Conservation (phyloP, 1,284 basidiomycete species). For the Apiotrichum sp. region DNA sequence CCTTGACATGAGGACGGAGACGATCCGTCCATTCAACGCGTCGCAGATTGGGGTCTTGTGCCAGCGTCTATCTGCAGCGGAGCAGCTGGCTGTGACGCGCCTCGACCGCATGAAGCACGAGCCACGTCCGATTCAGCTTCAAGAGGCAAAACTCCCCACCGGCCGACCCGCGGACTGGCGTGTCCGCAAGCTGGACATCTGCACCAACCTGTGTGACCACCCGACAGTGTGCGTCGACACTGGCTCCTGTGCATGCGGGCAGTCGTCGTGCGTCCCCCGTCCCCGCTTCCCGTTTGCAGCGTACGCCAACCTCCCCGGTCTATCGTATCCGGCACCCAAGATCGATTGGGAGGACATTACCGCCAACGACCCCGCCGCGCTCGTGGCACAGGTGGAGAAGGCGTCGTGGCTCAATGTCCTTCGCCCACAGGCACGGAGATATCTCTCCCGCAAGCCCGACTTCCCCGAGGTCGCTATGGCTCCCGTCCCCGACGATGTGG, state of each 20-base stretch:
- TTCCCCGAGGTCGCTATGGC: slow-evolving; percentile 25
- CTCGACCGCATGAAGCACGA: slow-evolving; percentile 12
- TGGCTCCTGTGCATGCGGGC: slow-evolving; percentile 30
- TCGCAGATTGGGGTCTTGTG: slow-evolving; percentile 21
- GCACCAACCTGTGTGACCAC: slow-evolving; percentile 35
- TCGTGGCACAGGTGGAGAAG: slow-evolving; percentile 18
- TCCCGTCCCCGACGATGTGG: slow-evolving; percentile 17
- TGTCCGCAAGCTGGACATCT: slow-evolving; percentile 15
- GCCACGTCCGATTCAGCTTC: slow-evolving; percentile 10
- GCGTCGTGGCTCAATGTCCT: slow-evolving; percentile 35
- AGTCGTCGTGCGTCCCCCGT: slow-evolving; percentile 18
- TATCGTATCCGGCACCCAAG: slow-evolving; percentile 23
- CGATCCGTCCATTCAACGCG: slow-evolving; percentile 17
- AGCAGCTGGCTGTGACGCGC: slow-evolving; percentile 9
- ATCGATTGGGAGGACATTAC: slow-evolving; percentile 3
- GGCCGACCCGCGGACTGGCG: slow-evolving; percentile 25
- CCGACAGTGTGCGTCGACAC: slow-evolving; percentile 35
- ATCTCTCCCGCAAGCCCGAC: slow-evolving; percentile 18
- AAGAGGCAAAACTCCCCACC: slow-evolving; percentile 13
- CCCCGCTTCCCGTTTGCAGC: slow-evolving; percentile 26
- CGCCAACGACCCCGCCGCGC: slow-evolving; percentile 11
- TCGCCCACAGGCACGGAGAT: slow-evolving; percentile 25
- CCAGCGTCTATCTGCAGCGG: slow-evolving; percentile 15
- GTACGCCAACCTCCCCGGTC: slow-evolving; percentile 20
- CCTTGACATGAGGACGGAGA: slow-evolving; percentile 17